Base-by-base conservation (phyloP, 495 filamentous ascomycete species). In the Clavariopsis aquatica region DNA sequence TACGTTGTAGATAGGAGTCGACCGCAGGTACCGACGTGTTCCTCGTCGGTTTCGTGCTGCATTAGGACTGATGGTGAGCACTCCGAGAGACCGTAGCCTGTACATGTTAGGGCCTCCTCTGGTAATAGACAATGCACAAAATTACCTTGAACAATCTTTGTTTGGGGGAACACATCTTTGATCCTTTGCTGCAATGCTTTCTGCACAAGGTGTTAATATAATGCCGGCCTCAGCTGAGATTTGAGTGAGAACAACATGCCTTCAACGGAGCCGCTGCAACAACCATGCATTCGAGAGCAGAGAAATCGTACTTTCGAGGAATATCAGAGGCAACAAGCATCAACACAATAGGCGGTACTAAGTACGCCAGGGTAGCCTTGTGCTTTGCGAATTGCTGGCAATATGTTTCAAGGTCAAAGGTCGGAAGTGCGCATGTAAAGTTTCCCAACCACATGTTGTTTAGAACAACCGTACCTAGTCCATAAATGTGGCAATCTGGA, bases 301-400 rank as follows among this genome's bases (percentile, higher is more conserved):
- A 60, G 15, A 67, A 57, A 27, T 67, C 57, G 22, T 60, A 58
- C 19, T 61, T 60, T 4, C 49, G 59, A 23, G 59, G 29, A 13
- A 61, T 56, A 10, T 61, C 52, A 13, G 56, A 60, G 34, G 59
- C 53, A 9, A 60, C 47, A 22, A 68, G 52, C 27, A 45, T 49
- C 19, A 68, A 23, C 4, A 60, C 60, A 29, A 63, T 63, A 43
- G 64, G 57, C 7, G 64, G 56, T 22, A 66, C 57, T 6, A 66
- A 26, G 49, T 54, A 62, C 2, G 59, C 59, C 23, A 62, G 20
- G 8, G 59, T 62, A n/a, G 59, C 59, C 15, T 36, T 43, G 29
- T 62, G 47, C 31, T 62, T 53, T 29, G 15, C 28, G 49, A 62
- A 62, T 24, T 54, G 59, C 51, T 62, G 59, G 59, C 59, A 62